Base-by-base conservation (phyloP, 1,139 yeast genomes). In the Candida frijolesensis region DNA sequence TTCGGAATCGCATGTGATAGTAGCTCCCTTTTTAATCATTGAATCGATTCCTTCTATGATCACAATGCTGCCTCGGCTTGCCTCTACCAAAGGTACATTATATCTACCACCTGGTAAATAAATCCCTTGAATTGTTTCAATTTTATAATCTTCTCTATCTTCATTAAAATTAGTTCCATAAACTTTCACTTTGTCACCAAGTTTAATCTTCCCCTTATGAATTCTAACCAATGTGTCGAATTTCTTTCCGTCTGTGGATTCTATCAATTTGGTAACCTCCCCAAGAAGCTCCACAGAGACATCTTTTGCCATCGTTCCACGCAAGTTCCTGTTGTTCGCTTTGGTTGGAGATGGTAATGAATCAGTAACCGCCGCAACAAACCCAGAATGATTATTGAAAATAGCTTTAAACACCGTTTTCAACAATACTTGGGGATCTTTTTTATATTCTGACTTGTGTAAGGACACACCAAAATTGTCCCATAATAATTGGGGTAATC, bases 101-200 rank as follows among this genome's bases (percentile, higher is more conserved):
- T 89, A 91, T 54, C 96, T 75, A 0, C 94, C 94, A 46, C 90
- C 86, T 22, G 89, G 79, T 1, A 90, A 58, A 58, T 74, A 84
- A 11, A 91, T 65, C 7, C 75, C 79, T 5, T 72, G 71, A 2
- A 87, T 67, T 0, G 66, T 67, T 40, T 71, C 75, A 2, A 73
- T 66, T 50, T 73, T 70, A 50, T 72, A 84, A 48, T 85, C 88
- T 34, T 80, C 82, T 37, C 74, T 83, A 45, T 81, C 85, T 9
- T 73, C 70, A 6, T 72, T 62, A 54, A 68, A 84, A 27, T 71
- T 70, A 46, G 82, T 88, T 0, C 90, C 92, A 3, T 87, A 62
- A 0, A 91, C 73, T 41, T 72, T 72, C 2, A 90, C 76, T 27
- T 65, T 62, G 18, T 72, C 70, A 0, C 86, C 85, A 1, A 66